Evolutionary conservation across 768 basidiomycete genomes (phyloP), one percentile per base, ranked within the genome.

Genomic region (Gymnopilus junonius): DNA sequence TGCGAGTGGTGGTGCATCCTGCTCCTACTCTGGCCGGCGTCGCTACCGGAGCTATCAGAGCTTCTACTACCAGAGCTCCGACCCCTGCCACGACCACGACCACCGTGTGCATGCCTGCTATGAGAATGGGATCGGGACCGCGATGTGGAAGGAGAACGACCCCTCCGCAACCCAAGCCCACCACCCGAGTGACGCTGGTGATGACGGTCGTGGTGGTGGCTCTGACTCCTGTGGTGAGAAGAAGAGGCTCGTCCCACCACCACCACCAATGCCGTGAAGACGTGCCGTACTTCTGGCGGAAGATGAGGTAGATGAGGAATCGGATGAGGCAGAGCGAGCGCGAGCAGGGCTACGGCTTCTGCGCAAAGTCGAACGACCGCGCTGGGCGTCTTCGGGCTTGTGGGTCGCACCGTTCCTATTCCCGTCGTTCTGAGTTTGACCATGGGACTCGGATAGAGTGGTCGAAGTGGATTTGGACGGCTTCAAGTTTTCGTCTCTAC

Each of bases 121-220:
- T 23, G 40, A n/a, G 61, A 55, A 7, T 15, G 40, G 4, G 61
- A 57, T 31, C 34, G 20, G 27, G 67, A 63, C 10, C 62, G 32
- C 8, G 64, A 59, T 4, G 48, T 31, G 10, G 48, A 50, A 6
- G 21, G 5, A 17, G 48, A 50, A 2, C 48, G 48, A 21, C 23
- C 45, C 6, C 45, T 6, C 12, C 45, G 2, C 5, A 14, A n/a
- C 17, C 40, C 17, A n/a, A 4, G 40, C 14, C 45, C 8, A 21
- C 45, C 8, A 34, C 56, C 53, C 25, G 67, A 68, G 20, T 59
- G 62, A 17, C 64, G 63, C 10, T 63, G 59, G 20, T 56, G 62
- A 15, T 55, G 59, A 31, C 39, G 61, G 7, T 45, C 34, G 20
- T 50, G 35, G 8, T 39, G 51, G 15, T 45, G 35, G 7, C n/a